Percentiles rank a stretch among this genome's conserved stretches.
Evolutionary conservation across 2,329 filamentous ascomycete species (phyloP).

Genomic region (Cladosporium austrohemisphaericum): DNA sequence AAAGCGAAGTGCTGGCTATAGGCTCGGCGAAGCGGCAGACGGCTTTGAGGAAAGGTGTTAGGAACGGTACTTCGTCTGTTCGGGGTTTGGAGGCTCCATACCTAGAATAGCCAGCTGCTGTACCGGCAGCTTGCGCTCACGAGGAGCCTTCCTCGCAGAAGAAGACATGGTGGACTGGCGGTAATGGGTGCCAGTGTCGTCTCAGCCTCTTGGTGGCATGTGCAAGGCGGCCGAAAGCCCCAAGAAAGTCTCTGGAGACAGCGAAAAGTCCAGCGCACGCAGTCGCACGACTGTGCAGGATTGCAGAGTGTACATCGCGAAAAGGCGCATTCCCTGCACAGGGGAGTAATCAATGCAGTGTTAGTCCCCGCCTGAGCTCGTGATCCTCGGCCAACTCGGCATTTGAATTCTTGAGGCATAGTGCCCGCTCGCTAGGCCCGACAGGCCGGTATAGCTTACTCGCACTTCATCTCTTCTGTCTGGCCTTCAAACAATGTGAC

Average conservation of each 20-base stretch:
- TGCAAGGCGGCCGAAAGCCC: not conserved
- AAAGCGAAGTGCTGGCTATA: conserved; percentile 70
- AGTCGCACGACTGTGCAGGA: not conserved
- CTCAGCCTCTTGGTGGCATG: not conserved
- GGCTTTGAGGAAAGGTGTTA: conserved; percentile 50
- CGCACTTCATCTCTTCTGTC: conserved; percentile 10
- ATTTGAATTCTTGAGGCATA: conserved; percentile 1
- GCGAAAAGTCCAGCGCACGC: not conserved
- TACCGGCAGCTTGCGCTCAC: conserved; percentile 60
- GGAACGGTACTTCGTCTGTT: conserved; percentile 1
- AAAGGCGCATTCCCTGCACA: not conserved
- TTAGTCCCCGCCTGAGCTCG: no score
- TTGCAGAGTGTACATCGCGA: not conserved
- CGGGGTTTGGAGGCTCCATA: conserved; percentile 43
- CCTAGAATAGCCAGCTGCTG: conserved; percentile 75
- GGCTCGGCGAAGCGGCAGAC: conserved; percentile 69
- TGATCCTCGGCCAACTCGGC: conserved; percentile 9
- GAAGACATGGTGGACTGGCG: conserved; percentile 17
- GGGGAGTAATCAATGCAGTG: not conserved
- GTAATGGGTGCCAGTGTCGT: not conserved
- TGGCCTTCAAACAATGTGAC: no score
- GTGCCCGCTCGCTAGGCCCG: conserved; percentile 4
- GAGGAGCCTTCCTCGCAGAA: conserved; percentile 15
- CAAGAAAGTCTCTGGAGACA: not conserved
- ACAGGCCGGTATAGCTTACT: conserved; percentile 3